Percentiles rank a stretch among this genome's conserved stretches.
phyloP scores from a whole-genome alignment of 768 basidiomycete species.

The Termitomyces bulborhizus region DNA sequence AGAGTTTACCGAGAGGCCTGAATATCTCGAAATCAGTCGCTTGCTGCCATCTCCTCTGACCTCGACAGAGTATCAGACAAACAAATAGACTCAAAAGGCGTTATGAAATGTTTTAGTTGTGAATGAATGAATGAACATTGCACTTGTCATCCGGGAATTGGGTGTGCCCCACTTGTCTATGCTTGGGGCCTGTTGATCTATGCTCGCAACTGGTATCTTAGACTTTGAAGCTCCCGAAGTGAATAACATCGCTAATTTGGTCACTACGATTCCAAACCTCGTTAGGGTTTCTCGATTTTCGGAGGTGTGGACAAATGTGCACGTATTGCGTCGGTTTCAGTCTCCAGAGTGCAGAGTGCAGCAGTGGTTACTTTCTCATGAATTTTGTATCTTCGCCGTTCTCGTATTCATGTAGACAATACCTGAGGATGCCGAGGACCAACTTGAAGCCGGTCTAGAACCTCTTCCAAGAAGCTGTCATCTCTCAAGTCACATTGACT shows the following conservation, averaged over 20 bases:
- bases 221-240: conserved; percentile 77
- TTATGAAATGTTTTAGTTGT: no score
- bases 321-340: conserved; percentile 19
- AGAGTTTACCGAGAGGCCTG: no score
- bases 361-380: neutral
- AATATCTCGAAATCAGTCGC: no score
- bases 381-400: conserved; percentile 63
- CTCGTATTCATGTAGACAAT: conserved; percentile 60
- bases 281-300: conserved; percentile 66
- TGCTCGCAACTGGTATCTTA: conserved; percentile 79
- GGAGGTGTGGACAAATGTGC: conserved; percentile 85
- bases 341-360: neutral
- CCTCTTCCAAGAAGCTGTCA: conserved; percentile 48
- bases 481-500: conserved; percentile 49
- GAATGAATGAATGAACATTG: no score
- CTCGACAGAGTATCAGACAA: no score
- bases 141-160: no score
- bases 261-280: conserved; percentile 45
- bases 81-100: no score
- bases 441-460: conserved; percentile 59
- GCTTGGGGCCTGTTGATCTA: conserved; percentile 33
- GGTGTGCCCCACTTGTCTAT: no score
- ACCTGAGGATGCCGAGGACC: conserved; percentile 63
- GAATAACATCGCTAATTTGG: conserved; percentile 66
- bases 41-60: no score